Percentiles rank a stretch among this genome's conserved stretches.
Conservation (phyloP, 2,329 filamentous ascomycete genomes). For the Parastagonospora nodorum region DNA sequence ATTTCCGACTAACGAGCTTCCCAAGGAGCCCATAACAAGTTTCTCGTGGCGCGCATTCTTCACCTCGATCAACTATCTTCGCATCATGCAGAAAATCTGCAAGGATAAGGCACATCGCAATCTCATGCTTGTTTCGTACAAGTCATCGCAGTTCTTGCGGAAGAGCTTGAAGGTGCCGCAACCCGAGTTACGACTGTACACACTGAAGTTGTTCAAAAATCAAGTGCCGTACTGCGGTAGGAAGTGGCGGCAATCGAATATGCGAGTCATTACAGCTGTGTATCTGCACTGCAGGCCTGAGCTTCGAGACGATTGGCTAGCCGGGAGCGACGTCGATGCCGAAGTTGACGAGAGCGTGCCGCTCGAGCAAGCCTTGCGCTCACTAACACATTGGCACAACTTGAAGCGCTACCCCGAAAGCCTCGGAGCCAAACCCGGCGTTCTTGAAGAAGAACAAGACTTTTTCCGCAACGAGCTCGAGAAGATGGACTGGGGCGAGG, state of each 20-base stretch:
- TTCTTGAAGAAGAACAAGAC: slow-evolving; percentile 53
- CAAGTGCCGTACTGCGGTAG: slow-evolving; percentile 97
- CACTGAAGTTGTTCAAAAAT: slow-evolving; percentile 96
- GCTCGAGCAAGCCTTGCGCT: slow-evolving; percentile 85
- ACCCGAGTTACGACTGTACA: slow-evolving; percentile 85
- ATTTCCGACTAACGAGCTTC: slow-evolving; percentile 73
- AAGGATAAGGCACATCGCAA: slow-evolving; percentile 95
- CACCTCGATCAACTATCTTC: slow-evolving; percentile 90
- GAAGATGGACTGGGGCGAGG: slow-evolving; percentile 53
- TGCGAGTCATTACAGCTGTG: slow-evolving; percentile 97
- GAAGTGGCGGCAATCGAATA: slow-evolving; percentile 97
- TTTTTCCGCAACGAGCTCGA: slow-evolving; percentile 57
- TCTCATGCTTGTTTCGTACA: slow-evolving; percentile 91
- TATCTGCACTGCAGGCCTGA: slow-evolving; percentile 94
- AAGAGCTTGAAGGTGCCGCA: slow-evolving; percentile 92
- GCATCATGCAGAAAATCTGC: slow-evolving; percentile 96
- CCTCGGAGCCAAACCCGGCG: slow-evolving; percentile 60
- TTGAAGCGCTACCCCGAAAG: slow-evolving; percentile 79
- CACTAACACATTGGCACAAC: slow-evolving; percentile 94
- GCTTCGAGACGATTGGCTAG: slow-evolving; percentile 91
- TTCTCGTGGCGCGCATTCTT: slow-evolving; percentile 97
- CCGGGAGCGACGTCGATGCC: slow-evolving; percentile 86
- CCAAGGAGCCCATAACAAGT: slow-evolving; percentile 77
- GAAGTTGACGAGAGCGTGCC: slow-evolving; percentile 93
- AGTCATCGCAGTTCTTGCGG: slow-evolving; percentile 87